Evolutionary conservation across 1,139 yeast genomes (phyloP).

Genomic region (Diutina scorzettiae): DNA sequence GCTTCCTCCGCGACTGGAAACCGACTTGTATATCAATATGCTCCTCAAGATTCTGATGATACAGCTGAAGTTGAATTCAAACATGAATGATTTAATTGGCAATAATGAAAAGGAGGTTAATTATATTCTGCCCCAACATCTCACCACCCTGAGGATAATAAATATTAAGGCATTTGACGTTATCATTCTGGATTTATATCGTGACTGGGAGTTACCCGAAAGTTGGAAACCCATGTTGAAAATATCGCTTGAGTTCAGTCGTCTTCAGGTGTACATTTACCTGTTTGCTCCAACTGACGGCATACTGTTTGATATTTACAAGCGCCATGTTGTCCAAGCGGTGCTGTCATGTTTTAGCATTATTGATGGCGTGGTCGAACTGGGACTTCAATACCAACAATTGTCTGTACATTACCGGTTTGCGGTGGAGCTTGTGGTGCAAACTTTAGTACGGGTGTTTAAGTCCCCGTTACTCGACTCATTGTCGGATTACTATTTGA

Average conservation of each 20-base stretch:
- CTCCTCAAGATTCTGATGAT: constrained; percentile 28
- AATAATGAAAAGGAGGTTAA: not conserved
- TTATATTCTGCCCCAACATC: not conserved
- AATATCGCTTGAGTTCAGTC: constrained; percentile 27
- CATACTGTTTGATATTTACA: constrained; percentile 20
- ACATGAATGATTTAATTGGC: constrained; percentile 22
- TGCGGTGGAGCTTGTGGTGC: constrained; percentile 24
- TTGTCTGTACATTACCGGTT: constrained; percentile 32
- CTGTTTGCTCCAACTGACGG: constrained; percentile 21
- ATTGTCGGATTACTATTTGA: constrained; percentile 19
- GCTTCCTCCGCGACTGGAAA: constrained; percentile 10
- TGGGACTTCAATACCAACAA: constrained; percentile 17
- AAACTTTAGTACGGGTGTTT: constrained; percentile 23
- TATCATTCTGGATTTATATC: constrained; percentile 18
- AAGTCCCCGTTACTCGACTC: constrained; percentile 25
- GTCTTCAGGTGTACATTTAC: constrained; percentile 28
- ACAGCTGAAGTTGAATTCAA: constrained; percentile 31
- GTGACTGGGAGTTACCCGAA: not conserved
- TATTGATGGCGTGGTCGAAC: constrained; percentile 15
- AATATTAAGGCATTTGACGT: constrained; percentile 34
- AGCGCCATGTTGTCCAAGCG: constrained; percentile 18
- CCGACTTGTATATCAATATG: constrained; percentile 29
- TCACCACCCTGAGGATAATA: constrained; percentile 11
- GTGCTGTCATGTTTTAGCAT: constrained; percentile 20
- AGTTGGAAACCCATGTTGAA: constrained; percentile 16